Base-by-base conservation (phyloP, 1,284 basidiomycete species). In the Ceratobasidium sp. region DNA sequence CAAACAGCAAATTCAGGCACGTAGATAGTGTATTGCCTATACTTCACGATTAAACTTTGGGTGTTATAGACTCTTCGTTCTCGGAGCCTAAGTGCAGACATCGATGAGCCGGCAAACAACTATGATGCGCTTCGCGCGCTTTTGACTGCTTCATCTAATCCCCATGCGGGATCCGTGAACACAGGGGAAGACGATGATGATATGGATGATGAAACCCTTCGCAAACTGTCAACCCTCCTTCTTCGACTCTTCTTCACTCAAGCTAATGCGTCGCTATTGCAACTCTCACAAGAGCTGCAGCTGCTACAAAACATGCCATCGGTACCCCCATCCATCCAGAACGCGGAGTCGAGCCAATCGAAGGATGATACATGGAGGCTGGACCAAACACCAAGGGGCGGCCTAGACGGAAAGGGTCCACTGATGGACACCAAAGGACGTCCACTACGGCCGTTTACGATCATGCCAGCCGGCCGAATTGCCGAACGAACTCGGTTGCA, bases 381-480 rank as follows among this genome's bases (percentile, higher is more conserved):
- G 31, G 96, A 98, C 82, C 81, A 37, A 63, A 77, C 83, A 79
- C 78, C 79, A 68, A 67, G 67, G 74, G 82, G 83, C 20, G 82
- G 83, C 23, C 82, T 84, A 11, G 87, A 89, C 80, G 87, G 87
- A 1, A 88, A 86, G 75, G 90, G 90, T 0, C 90, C 94, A 15
- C 82, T 98, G 42, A 82, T 97, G 75, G 93, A 95, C 80, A 83
- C 89, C 0, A 86, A 86, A 63, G 95, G 95, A 51, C 94, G 90
- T 92, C 93, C 92, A 33, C 85, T 96, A 67, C 89, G 92, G 65
- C 94, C 96, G 6, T 98, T 98, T 83, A 96, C 93, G 0, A 96
- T 98, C 78, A 86, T 98, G n/a, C 94, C 95, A 1, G 89, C 91
- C 1, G 87, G 88, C 31, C 84, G 86, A 45, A 84, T 88, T 2